Evolutionary conservation across 2,329 filamentous ascomycete genomes (phyloP).

Genomic region (Penicillium sp.): DNA sequence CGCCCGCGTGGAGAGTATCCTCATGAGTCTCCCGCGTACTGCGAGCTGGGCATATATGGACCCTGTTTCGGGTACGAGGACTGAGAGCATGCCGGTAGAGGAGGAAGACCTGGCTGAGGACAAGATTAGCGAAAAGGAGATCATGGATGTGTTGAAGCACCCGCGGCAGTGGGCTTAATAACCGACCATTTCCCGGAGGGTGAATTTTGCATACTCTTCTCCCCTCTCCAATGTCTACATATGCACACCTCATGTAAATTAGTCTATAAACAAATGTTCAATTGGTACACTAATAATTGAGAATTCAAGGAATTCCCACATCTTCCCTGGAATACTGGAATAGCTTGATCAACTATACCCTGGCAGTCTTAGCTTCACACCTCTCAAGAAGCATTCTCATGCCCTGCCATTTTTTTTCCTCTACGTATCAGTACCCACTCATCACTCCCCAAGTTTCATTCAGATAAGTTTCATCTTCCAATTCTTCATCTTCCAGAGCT

Average conservation of each 20-base stretch:
- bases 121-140: slow-evolving; percentile 63
- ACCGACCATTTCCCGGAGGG: not conserved
- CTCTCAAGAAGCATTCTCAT: not conserved
- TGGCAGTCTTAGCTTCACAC: not conserved
- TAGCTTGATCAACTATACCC: not conserved
- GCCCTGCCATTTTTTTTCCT: no score
- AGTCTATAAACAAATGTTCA: not conserved
- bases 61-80: slow-evolving; percentile 46
- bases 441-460: no score
- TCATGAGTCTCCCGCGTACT: slow-evolving; percentile 94
- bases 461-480: no score
- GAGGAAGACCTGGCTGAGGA: slow-evolving; percentile 36
- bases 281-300: not conserved
- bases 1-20: slow-evolving; percentile 88
- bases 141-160: slow-evolving; percentile 68
- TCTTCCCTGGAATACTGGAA: not conserved
- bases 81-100: slow-evolving; percentile 48
- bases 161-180: slow-evolving; percentile 60
- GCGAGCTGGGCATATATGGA: slow-evolving; percentile 97
- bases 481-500: no score
- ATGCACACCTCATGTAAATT: not conserved
- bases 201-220: not conserved
- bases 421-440: no score
- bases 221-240: not conserved
- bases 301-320: not conserved